phyloP scores from a whole-genome alignment of 2,329 filamentous ascomycete species.

The Pseudocercospora cruenta region DNA sequence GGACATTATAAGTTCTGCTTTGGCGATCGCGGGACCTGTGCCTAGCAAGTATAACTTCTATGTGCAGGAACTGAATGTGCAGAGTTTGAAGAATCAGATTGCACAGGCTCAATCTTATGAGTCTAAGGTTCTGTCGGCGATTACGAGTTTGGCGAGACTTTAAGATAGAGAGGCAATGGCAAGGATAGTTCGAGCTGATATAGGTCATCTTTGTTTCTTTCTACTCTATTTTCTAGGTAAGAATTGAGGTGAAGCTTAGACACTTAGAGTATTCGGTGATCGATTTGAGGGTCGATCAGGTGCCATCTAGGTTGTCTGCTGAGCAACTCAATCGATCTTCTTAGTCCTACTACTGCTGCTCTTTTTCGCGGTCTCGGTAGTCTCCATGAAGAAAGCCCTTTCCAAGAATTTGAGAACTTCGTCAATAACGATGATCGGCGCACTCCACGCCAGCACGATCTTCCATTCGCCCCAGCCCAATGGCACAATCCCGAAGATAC shows the following conservation, averaged over 20 bases:
- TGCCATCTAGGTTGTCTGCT: background rate
- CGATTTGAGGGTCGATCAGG: background rate
- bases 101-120: background rate
- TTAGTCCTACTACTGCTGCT: conserved; percentile 15
- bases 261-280: background rate
- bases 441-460: conserved; percentile 84
- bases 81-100: background rate
- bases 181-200: background rate
- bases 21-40: no score
- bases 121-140: background rate
- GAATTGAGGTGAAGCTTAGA: background rate
- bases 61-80: no score
- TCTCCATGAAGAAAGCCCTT: conserved; percentile 45
- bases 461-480: conserved; percentile 87
- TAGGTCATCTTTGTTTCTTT: background rate
- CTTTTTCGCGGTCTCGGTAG: conserved; percentile 21
- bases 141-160: background rate
- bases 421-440: conserved; percentile 91
- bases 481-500: conserved; percentile 86
- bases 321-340: conserved; percentile 26
- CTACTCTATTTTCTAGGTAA: background rate
- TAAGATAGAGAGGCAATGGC: background rate
- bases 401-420: conserved; percentile 81
- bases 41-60: no score
- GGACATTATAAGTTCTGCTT: no score